Percentiles rank a stretch among this genome's conserved stretches.
phyloP scores from a whole-genome alignment of 2,329 filamentous ascomycete species.

The Botrytis pseudocinerea region DNA sequence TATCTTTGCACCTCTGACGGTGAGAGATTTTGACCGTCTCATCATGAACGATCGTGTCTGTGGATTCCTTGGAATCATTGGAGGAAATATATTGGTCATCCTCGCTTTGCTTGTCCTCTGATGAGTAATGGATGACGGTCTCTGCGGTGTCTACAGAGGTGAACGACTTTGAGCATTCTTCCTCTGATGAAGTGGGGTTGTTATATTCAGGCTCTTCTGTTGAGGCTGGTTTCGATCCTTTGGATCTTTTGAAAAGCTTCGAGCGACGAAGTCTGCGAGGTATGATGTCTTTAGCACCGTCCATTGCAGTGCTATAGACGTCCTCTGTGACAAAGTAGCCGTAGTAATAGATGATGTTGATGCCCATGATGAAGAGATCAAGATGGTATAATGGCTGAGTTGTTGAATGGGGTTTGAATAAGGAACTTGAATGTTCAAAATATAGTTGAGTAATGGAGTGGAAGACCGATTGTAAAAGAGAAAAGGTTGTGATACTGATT shows the following conservation, averaged over 20 bases:
- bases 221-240: background rate
- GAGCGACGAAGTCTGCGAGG: conserved; percentile 7
- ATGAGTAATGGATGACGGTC: background rate
- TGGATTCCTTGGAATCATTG: background rate
- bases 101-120: background rate
- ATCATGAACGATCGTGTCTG: conserved; percentile 1
- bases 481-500: background rate
- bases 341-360: background rate
- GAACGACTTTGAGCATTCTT: background rate
- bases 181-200: background rate
- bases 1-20: background rate
- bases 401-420: background rate
- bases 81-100: background rate
- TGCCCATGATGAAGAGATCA: background rate
- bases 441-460: background rate
- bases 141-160: background rate
- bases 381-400: background rate
- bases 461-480: background rate
- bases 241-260: background rate
- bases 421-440: background rate
- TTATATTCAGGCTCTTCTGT: background rate
- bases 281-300: background rate
- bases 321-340: background rate
- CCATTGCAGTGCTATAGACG: background rate
- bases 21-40: background rate